Evolutionary conservation across 2,329 filamentous ascomycete species (phyloP), one percentile per base, ranked within the genome.

Genomic region (Pyrenophora teres): DNA sequence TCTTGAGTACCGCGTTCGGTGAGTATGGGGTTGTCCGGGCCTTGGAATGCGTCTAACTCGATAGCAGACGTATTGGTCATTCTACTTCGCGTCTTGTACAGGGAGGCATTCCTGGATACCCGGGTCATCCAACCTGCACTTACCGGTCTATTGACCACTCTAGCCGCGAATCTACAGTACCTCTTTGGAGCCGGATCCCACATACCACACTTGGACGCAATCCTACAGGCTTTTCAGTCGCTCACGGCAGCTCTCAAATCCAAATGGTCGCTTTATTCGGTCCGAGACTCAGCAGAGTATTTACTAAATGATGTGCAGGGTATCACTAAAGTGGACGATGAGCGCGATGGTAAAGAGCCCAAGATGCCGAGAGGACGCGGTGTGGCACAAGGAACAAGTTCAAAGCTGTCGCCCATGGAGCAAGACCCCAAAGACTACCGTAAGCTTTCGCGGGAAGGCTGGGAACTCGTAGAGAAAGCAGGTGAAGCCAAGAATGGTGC

Each of bases 1-100:
- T 39, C 25, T 35, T 52, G 31, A 48, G 35, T 21, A 25, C 40
- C 10, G 27, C 15, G 5, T 40, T 42, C 13, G 42, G 51, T 43
- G 25, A 40, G 39, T 30, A 16, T 19, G 19, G 13, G 15, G 32
- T 33, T 42, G 27, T 35, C 18, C 7, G 25, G 8, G 12, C 15
- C 13, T 9, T 41, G 23, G 23, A 10, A 30, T 23, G 23, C 23
- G 15, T 31, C 23, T 48, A n/a, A 48, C 21, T 42, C 15, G 23
- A 27, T 7, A 23, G 12, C 25, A 42, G 46, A 37, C 9, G 30
- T 19, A 7, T 12, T 36, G 7, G 15, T 10, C 23, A 6, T 7
- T 36, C 12, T 4, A 10, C 10, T 32, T 3, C 13, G 30, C 12
- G 23, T 9, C 8, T 12, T 41, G 13, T 31, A 37, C 13, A 35